phyloP scores from a whole-genome alignment of 2,329 filamentous ascomycete species.

The Coniella vitis region DNA sequence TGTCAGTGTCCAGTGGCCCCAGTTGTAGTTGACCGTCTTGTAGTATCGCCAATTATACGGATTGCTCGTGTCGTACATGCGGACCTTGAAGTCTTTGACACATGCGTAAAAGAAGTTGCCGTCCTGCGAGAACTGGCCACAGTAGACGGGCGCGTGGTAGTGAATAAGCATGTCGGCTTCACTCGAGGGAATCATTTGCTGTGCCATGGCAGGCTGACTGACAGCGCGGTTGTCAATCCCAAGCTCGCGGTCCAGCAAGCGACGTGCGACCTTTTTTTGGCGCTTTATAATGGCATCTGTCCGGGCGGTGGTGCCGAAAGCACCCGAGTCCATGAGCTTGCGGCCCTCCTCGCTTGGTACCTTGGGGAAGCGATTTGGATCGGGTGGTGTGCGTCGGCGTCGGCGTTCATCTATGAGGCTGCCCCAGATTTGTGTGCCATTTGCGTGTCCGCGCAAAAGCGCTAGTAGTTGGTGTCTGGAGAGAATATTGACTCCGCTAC shows the following conservation, averaged over 20 bases:
- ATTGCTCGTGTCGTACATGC: slow-evolving; percentile 96
- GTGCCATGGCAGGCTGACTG: slow-evolving; percentile 57
- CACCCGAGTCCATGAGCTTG: slow-evolving; percentile 74
- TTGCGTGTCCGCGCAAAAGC: slow-evolving; percentile 30
- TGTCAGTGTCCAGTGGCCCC: slow-evolving; percentile 91
- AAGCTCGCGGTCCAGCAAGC: slow-evolving; percentile 75
- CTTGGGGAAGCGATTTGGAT: slow-evolving; percentile 64
- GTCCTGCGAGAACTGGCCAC: slow-evolving; percentile 92
- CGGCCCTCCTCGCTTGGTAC: slow-evolving; percentile 73
- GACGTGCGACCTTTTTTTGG: slow-evolving; percentile 54
- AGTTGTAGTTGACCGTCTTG: slow-evolving; percentile 79
- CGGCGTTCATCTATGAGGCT: slow-evolving; percentile 30
- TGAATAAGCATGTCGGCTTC: slow-evolving; percentile 82
- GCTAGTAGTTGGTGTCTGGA: slow-evolving; percentile 30
- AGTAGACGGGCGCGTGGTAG: slow-evolving; percentile 81
- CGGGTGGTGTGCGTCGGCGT: slow-evolving; percentile 35
- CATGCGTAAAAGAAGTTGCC: slow-evolving; percentile 96
- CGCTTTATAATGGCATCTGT: slow-evolving; percentile 36
- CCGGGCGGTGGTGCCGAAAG: slow-evolving; percentile 65
- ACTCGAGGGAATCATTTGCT: slow-evolving; percentile 71
- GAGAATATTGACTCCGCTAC: slow-evolving; percentile 4
- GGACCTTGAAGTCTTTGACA: slow-evolving; percentile 86
- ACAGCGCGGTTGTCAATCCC: slow-evolving; percentile 59
- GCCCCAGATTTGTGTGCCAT: slow-evolving; percentile 30
- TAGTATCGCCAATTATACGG: slow-evolving; percentile 95